phyloP scores from a whole-genome alignment of 257 asterid genomes.

The Solanum lignicaule region DNA sequence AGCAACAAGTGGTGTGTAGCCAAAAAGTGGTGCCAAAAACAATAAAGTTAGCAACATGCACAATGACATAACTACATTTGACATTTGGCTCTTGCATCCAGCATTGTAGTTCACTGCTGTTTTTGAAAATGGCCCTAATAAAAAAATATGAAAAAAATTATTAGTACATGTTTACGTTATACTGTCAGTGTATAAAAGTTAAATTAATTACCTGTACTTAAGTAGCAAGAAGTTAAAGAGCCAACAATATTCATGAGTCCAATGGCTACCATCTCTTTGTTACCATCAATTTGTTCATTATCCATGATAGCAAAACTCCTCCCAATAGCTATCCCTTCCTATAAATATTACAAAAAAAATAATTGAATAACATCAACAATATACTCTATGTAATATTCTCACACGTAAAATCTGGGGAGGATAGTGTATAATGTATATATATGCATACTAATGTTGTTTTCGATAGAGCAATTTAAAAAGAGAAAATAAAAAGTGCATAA shows the following conservation, averaged over 20 bases:
- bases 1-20: slow-evolving; percentile 80
- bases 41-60: slow-evolving; percentile 61
- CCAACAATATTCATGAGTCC: slow-evolving; percentile 93
- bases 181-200: not conserved
- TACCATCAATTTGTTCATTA: slow-evolving; percentile 79
- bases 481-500: not conserved
- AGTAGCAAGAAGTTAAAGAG: slow-evolving; percentile 83
- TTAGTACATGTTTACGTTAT: not conserved
- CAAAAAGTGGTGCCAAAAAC: slow-evolving; percentile 69
- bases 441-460: not conserved
- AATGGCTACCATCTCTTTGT: slow-evolving; percentile 88
- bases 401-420: not conserved
- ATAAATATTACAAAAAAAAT: not conserved
- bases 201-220: slow-evolving; percentile 58
- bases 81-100: slow-evolving; percentile 72
- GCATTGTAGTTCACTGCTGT: slow-evolving; percentile 78
- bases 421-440: not conserved
- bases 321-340: slow-evolving; percentile 98
- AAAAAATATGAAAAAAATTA: not conserved
- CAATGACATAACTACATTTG: slow-evolving; percentile 56
- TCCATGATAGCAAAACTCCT: slow-evolving; percentile 67
- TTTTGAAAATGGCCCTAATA: slow-evolving; percentile 80
- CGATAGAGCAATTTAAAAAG: not conserved
- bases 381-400: not conserved
- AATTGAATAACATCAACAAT: not conserved